These are phyloP conservation scores for Aspergillus sergii DNA, from an alignment of 2,329 filamentous ascomycete species.

Conservation along the genomic window DNA sequence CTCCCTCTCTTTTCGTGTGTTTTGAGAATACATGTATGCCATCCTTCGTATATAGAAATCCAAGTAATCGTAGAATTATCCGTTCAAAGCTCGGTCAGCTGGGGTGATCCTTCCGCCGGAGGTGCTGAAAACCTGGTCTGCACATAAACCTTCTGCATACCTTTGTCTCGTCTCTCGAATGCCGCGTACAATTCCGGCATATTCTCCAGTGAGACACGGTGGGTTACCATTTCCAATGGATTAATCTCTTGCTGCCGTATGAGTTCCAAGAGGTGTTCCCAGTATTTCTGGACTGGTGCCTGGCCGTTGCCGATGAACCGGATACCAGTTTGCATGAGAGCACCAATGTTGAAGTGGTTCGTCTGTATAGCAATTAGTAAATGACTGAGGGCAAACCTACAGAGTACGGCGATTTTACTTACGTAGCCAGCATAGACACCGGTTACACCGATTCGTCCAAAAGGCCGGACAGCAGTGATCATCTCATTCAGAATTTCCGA, in stretches of 20 bases:
- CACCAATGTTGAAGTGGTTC: slow-evolving; percentile 82
- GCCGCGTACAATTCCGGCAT: slow-evolving; percentile 66
- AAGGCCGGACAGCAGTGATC: slow-evolving; percentile 57
- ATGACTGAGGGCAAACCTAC: neutral
- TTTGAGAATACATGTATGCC: neutral
- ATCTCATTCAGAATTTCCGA: slow-evolving; percentile 63
- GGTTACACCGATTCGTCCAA: slow-evolving; percentile 72
- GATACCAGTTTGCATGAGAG: slow-evolving; percentile 84
- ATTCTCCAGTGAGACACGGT: slow-evolving; percentile 75
- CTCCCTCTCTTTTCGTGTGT: neutral
- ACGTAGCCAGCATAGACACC: slow-evolving; percentile 67
- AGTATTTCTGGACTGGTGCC: slow-evolving; percentile 80
- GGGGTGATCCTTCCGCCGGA: slow-evolving; percentile 53
- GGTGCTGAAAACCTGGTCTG: slow-evolving; percentile 61
- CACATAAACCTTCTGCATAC: slow-evolving; percentile 81
- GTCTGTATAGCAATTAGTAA: slow-evolving; percentile 49
- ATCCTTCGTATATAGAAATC: neutral
- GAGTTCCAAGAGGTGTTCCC: slow-evolving; percentile 71
- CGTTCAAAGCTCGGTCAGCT: slow-evolving; percentile 47
- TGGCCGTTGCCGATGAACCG: slow-evolving; percentile 72
- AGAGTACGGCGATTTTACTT: slow-evolving; percentile 30
- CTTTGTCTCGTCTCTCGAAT: slow-evolving; percentile 57
- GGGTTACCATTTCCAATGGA: slow-evolving; percentile 77
- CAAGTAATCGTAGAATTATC: neutral
- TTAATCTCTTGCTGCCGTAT: slow-evolving; percentile 72